A percentile compares a stretch with the other conserved stretches of the same genome.
Evolutionary conservation across 2,329 filamentous ascomycete genomes (phyloP).

Genomic region (Colletotrichum somersetense): DNA sequence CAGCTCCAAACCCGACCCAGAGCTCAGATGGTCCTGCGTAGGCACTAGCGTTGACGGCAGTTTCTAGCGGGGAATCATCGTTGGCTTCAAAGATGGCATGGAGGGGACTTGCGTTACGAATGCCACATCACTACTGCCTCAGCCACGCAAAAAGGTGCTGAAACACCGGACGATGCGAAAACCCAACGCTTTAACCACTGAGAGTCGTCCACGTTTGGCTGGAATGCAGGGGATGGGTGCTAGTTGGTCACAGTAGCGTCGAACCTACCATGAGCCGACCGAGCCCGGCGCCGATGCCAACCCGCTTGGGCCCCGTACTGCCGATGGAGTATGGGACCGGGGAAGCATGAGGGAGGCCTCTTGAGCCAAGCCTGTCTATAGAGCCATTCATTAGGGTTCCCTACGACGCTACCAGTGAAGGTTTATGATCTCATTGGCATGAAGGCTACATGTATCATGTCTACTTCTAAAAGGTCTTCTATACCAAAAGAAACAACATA

Average conservation of each 20-base stretch:
- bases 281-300: constrained; percentile 10
- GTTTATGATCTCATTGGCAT: background rate
- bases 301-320: background rate
- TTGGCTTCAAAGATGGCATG: background rate
- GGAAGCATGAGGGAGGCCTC: background rate
- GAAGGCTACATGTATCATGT: background rate
- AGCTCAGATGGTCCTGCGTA: background rate
- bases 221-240: constrained; percentile 35
- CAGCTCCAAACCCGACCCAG: background rate
- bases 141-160: background rate
- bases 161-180: background rate
- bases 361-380: background rate
- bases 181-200: constrained; percentile 7
- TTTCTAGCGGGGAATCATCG: background rate
- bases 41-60: background rate
- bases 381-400: no score
- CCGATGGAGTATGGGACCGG: constrained; percentile 1
- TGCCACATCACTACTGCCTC: background rate
- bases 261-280: constrained; percentile 9
- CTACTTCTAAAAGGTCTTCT: background rate
- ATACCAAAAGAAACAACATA: background rate
- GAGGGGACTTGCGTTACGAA: background rate
- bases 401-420: background rate
- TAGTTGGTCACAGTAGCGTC: constrained; percentile 13
- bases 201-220: constrained; percentile 33